Conservation (phyloP, 139 green algal genomes). For the Auxenochlorella pyrenoidosa region DNA sequence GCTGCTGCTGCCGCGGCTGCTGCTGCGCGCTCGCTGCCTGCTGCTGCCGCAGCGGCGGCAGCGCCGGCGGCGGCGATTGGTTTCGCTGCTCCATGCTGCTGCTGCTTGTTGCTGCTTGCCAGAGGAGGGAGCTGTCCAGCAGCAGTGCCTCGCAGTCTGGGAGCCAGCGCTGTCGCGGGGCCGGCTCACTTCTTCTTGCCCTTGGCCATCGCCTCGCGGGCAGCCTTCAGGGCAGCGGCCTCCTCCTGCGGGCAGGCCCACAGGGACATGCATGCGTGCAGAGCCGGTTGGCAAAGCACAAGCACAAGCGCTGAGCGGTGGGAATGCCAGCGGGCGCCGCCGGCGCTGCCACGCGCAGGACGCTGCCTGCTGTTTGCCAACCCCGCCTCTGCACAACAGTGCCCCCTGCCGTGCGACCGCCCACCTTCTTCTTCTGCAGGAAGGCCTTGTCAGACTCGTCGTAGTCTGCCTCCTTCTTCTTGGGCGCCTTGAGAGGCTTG, state of each 20-base stretch:
- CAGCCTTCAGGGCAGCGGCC: slow-evolving; percentile 46
- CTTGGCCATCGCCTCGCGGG: slow-evolving; percentile 43
- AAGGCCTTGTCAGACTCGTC: slow-evolving; percentile 53
- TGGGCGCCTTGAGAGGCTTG: slow-evolving; percentile 37
- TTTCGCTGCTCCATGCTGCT: no score
- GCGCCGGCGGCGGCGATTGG: no score
- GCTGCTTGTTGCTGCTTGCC: background rate
- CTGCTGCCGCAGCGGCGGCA: background rate
- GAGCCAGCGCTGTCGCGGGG: background rate
- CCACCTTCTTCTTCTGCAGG: slow-evolving; percentile 56
- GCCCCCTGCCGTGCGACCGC: background rate
- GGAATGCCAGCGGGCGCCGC: no score
- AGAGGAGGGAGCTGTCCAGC: background rate
- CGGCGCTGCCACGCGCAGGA: no score
- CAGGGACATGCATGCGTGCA: background rate
- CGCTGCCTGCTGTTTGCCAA: no score
- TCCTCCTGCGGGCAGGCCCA: slow-evolving; percentile 33
- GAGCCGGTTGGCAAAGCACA: background rate
- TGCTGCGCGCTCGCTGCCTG: background rate
- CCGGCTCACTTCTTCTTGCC: slow-evolving; percentile 55
- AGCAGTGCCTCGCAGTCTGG: background rate
- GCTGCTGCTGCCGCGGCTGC: background rate
- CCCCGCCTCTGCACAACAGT: background rate
- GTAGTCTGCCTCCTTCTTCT: slow-evolving; percentile 31
- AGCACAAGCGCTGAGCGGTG: no score